phyloP scores from a whole-genome alignment of 148 eudicot species.

The Agrostemma githago region DNA sequence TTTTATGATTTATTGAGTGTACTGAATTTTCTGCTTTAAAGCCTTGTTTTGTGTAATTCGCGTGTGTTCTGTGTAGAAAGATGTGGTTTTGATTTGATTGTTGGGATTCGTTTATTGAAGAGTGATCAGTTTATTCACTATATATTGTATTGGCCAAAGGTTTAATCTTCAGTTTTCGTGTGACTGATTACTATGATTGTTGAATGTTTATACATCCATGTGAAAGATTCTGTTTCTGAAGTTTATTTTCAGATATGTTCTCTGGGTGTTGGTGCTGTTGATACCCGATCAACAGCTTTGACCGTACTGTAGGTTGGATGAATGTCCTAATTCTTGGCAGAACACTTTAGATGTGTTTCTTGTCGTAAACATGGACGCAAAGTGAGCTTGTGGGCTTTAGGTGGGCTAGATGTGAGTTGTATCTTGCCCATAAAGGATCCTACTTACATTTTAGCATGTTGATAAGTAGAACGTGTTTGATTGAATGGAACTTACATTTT shows the following conservation, averaged over 20 bases:
- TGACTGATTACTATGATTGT: not conserved
- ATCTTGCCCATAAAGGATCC: slow-evolving; percentile 49
- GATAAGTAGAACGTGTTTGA: not conserved
- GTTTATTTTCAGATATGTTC: not conserved
- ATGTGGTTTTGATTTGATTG: not conserved
- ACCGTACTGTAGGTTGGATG: not conserved
- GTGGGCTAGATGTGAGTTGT: slow-evolving; percentile 36
- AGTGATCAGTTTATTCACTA: not conserved
- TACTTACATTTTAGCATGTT: slow-evolving; percentile 23
- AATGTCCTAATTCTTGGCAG: slow-evolving; percentile 72
- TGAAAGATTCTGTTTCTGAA: not conserved
- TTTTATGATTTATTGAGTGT: not conserved
- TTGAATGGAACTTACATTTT: no score
- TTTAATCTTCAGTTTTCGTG: slow-evolving; percentile 1
- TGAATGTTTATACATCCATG: not conserved
- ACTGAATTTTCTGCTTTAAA: not conserved
- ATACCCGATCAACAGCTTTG: no score
- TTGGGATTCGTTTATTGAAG: not conserved
- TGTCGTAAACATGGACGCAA: slow-evolving; percentile 69
- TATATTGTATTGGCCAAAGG: not conserved
- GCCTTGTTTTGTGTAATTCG: not conserved
- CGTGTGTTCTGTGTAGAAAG: not conserved
- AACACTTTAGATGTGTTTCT: slow-evolving; percentile 34
- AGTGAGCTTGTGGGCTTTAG: slow-evolving; percentile 49
- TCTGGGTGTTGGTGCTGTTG: not conserved